Base-by-base conservation (phyloP, 177 flowering plant species). In the Vitis hybrid region DNA sequence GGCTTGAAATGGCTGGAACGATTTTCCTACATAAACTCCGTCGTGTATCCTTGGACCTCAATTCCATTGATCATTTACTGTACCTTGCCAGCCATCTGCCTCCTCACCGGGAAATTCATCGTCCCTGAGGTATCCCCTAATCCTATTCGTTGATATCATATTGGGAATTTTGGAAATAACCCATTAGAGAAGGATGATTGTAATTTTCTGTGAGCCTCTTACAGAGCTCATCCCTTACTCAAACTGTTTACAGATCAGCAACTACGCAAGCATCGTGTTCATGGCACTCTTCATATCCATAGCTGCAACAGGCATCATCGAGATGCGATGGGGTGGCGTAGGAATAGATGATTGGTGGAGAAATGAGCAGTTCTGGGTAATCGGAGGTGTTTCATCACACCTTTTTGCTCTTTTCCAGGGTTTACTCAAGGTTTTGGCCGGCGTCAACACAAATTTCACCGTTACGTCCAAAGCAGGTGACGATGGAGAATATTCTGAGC, bases 351-450 rank as follows among this genome's bases (percentile, higher is more conserved):
- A 84, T 52, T 85, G 87, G 88, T 86, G 90, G 90, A 84, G 90
- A 75, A 86, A 86, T 26, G 86, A 86, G 69, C 90, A 86, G 73
- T 86, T 86, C 39, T 86, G 90, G 88, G 90, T 86, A 13, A 86
- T 86, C 11, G 87, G 90, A 67, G 90, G 90, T 18, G 83, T 74
- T 65, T 86, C 90, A 14, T 73, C 90, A 0, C 90, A 84, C 65
- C 77, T 84, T 1, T 84, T 84, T 64, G 87, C 87, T 2, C 81
- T 84, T 57, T 52, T 82, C 65, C 87, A 82, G 29, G 87, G 87
- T 59, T 59, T 82, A 13, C 82, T 84, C 61, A 84, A 84, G 77
- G 88, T 86, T 48, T 75, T 86, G 51, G 90, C 85, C 19, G 90
- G 90, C 26, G 86, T 86, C 18, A 79, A 56, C 74, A 84, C 87